Base-by-base conservation (phyloP, 371 early-diverging fungal species). In the Lichtheimia ramosa region DNA sequence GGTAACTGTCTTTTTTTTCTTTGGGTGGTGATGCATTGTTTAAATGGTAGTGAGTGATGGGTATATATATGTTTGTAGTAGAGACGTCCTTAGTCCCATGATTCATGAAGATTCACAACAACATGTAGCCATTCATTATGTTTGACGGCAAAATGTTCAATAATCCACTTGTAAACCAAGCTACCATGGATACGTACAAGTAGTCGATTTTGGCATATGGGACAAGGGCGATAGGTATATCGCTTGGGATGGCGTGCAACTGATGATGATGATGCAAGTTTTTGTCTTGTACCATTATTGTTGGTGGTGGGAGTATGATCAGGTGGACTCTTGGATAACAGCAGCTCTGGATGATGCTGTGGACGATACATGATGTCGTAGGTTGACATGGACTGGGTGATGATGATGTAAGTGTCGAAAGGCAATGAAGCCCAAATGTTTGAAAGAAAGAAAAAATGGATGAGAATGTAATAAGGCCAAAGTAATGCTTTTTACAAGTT, bases 41-140 rank as follows among this genome's bases (percentile, higher is more conserved):
- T 46, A 6, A 46, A 7, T 18, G 7, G 20, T n/a, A 46, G 7
- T 18, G 46, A 7, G 5, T 7, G 46, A 16, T 46, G 16, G 15
- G 46, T 46, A 6, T 46, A n/a, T 46, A n/a, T 21, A 6, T 16
- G 7, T 13, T n/a, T n/a, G n/a, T n/a, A n/a, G n/a, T n/a, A n/a
- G n/a, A n/a, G n/a, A n/a, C n/a, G n/a, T n/a, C n/a, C n/a, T n/a
- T 27, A 41, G 59, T 10, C 49, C 41, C 49, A 62, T 13, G 51
- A 58, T 58, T 53, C 58, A 39, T 73, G 75, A 51, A 79, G 66
- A 49, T 79, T 79, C 4, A 79, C 79, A 49, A 79, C 75, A 53
- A 79, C 79, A 58, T 79, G 79, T 59, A 79, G 71, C 70, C 73
- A 73, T 66, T 79, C 79, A 42, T 73, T 71, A 56, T 79, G 79